phyloP scores from a whole-genome alignment of 345 rosid species.

The Odontarrhena argentea region DNA sequence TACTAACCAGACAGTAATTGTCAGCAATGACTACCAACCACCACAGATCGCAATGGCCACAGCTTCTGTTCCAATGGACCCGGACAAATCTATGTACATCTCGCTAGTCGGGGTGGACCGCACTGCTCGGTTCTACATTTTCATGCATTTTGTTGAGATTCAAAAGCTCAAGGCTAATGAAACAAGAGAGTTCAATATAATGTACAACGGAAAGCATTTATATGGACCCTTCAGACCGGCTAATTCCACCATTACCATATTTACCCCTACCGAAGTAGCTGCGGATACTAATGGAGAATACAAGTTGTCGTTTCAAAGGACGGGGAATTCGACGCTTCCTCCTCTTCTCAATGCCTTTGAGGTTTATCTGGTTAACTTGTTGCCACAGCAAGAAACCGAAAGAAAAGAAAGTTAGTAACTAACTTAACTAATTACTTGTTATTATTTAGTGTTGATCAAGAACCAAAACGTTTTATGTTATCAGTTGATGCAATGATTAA shows the following conservation, averaged over 20 bases:
- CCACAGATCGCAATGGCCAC: constrained; percentile 47
- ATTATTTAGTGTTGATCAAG: constrained; percentile 13
- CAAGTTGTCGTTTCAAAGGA: constrained; percentile 29
- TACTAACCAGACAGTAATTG: constrained; percentile 25
- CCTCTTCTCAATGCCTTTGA: constrained; percentile 64
- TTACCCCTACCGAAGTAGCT: constrained; percentile 11
- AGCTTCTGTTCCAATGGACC: constrained; percentile 44
- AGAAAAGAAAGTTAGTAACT: constrained; percentile 44
- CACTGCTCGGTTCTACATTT: constrained; percentile 27
- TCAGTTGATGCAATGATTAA: constrained; percentile 50
- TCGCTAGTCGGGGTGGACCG: not conserved
- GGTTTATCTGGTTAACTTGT: constrained; percentile 39
- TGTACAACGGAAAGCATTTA: constrained; percentile 27
- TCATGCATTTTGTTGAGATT: constrained; percentile 55
- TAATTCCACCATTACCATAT: constrained; percentile 35
- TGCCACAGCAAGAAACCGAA: constrained; percentile 40
- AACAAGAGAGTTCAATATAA: constrained; percentile 46
- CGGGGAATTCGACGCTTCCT: constrained; percentile 49
- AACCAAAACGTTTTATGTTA: constrained; percentile 16
- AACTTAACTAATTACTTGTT: not conserved
- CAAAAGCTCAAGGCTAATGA: constrained; percentile 40
- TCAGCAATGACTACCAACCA: constrained; percentile 23
- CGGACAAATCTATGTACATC: constrained; percentile 26
- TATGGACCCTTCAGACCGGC: constrained; percentile 43
- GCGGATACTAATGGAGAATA: constrained; percentile 42